Evolutionary conservation across 305 asterid species (phyloP), one percentile per base, ranked within the genome.

Genomic region (Fraxinus floribunda): DNA sequence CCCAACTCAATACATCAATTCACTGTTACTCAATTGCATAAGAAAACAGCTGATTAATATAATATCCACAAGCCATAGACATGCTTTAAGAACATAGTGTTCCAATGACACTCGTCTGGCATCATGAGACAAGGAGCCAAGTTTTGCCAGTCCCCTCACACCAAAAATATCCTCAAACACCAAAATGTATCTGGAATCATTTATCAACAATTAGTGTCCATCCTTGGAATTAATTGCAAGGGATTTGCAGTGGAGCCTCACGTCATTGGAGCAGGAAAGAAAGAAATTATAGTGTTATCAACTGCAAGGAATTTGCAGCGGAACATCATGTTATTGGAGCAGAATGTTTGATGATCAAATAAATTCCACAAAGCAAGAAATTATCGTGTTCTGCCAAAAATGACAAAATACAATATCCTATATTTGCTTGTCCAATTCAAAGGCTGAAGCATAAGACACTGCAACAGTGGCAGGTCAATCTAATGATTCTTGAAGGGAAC

Each of bases 381-480:
- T 18, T 66, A 22, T 70, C 78, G 44, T 24, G 82, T 78, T 68
- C 79, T 73, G 83, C 79, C 75, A 68, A 68, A 24, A 68, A 26
- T 68, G 75, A 68, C 75, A 68, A 49, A 49, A 46, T 26, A 72
- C 44, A 11, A n/a, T 30, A 62, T 82, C 77, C 80, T 82, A 60
- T 82, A 82, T 72, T 82, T 80, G 79, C 79, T 75, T 82, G 87
- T 81, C 88, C 86, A 84, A 83, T 26, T 78, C 85, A 89, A 81
- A 81, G 79, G 82, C 83, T 34, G 77, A 81, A 34, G 75, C 75
- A 76, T 35, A 78, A 78, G 83, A 80, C 81, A 82, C 80, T 82
- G 84, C 81, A 76, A 83, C 83, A 70, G 83, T 80, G 46, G 85
- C 86, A 81, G 87, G 88, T 80, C 85, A 84, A 32, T 83, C 86